These are phyloP conservation scores for Phytophthora pseudosyringae DNA, from an alignment of 352 stramenopile species.

Conservation along the genomic window DNA sequence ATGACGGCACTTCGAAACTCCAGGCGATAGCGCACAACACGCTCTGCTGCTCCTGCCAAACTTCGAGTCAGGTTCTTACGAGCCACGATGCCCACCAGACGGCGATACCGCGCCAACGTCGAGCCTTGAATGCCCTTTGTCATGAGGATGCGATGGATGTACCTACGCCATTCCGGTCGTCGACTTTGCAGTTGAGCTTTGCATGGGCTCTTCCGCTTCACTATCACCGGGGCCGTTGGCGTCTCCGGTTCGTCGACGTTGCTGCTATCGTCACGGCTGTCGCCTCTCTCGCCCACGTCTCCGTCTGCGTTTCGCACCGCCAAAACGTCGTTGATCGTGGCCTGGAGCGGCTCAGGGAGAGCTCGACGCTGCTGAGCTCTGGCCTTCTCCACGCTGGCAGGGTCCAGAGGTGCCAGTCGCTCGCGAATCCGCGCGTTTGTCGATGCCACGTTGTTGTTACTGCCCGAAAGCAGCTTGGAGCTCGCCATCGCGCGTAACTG, in stretches of 20 bases:
- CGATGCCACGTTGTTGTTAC: constrained; percentile 14
- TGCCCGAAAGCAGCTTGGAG: constrained; percentile 17
- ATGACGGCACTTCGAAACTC: constrained; percentile 21
- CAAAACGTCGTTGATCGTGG: constrained; percentile 29
- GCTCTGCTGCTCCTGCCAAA: constrained; percentile 17
- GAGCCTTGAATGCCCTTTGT: constrained; percentile 38
- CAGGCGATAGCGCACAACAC: constrained; percentile 29
- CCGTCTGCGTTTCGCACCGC: constrained; percentile 4
- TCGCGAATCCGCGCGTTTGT: background rate
- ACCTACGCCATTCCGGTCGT: constrained; percentile 21
- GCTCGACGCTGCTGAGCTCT: constrained; percentile 5
- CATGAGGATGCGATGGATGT: constrained; percentile 36
- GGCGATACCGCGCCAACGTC: constrained; percentile 45
- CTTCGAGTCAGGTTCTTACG: constrained; percentile 30
- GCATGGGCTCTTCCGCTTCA: constrained; percentile 15
- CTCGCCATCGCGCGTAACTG: constrained; percentile 33
- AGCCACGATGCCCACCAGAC: constrained; percentile 45
- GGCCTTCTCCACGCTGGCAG: constrained; percentile 17
- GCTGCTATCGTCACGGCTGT: constrained; percentile 8
- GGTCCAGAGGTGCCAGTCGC: constrained; percentile 18
- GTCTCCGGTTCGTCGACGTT: constrained; percentile 9
- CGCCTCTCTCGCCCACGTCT: constrained; percentile 6
- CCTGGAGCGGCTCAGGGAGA: constrained; percentile 24
- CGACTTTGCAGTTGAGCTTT: constrained; percentile 18
- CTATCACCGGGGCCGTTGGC: background rate